These are phyloP conservation scores for Fusarium sp. DNA, from an alignment of 2,329 filamentous ascomycete species.

Conservation along the genomic window DNA sequence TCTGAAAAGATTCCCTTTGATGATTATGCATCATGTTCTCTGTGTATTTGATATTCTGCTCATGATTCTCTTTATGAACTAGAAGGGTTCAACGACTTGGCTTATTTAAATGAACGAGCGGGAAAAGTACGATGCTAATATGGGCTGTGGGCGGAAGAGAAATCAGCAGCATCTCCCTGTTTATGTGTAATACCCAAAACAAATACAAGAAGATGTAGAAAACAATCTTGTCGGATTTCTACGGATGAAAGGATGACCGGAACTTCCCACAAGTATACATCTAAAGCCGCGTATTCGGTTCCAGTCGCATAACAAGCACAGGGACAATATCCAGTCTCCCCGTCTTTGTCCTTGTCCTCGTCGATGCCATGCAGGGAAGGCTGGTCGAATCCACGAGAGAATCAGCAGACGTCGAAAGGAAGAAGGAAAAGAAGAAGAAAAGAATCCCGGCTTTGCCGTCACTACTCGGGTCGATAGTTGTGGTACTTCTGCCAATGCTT, in stretches of 20 bases:
- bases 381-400: constrained; percentile 12
- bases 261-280: background rate
- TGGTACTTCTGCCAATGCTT: constrained; percentile 36
- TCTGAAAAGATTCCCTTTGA: constrained; percentile 14
- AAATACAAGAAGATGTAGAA: constrained; percentile 24
- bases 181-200: constrained; percentile 16
- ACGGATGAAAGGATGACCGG: background rate
- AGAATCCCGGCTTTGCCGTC: background rate
- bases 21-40: constrained; percentile 5
- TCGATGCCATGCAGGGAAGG: constrained; percentile 12
- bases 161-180: constrained; percentile 24
- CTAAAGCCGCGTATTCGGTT: constrained; percentile 13
- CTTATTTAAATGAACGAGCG: constrained; percentile 21
- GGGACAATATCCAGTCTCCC: background rate
- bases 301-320: too few relatives aligned
- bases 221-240: constrained; percentile 1
- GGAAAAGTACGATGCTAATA: constrained; percentile 20
- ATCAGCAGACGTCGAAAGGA: constrained; percentile 13
- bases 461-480: background rate
- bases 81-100: constrained; percentile 14
- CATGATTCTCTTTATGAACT: too few relatives aligned
- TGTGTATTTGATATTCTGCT: background rate
- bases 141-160: constrained; percentile 10
- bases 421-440: background rate
- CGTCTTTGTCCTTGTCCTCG: constrained; percentile 2